Conservation (phyloP, 495 filamentous ascomycete species). For the Stereocaulon alpinum region DNA sequence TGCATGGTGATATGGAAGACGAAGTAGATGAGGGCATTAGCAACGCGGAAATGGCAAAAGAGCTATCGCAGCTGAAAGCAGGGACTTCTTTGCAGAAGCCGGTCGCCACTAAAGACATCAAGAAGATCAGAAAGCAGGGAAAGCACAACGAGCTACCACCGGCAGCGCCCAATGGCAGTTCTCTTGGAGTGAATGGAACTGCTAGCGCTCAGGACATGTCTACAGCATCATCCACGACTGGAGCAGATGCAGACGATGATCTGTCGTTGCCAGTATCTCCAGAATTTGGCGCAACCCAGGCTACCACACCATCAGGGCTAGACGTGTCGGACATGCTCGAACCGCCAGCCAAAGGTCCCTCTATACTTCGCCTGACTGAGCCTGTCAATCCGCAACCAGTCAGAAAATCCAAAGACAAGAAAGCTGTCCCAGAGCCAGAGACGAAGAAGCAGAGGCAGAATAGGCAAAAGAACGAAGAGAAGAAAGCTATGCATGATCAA, state of each 20-base stretch:
- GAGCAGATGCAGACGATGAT: constrained; percentile 74
- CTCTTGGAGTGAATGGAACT: constrained; percentile 28
- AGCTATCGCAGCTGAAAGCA: constrained; percentile 54
- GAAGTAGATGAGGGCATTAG: constrained; percentile 50
- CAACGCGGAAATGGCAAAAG: constrained; percentile 63
- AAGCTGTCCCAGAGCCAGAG: constrained; percentile 50
- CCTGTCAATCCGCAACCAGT: constrained; percentile 38
- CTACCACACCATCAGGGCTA: constrained; percentile 32
- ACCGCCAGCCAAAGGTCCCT: constrained; percentile 53
- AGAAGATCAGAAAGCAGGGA: constrained; percentile 45
- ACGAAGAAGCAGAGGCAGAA: constrained; percentile 91
- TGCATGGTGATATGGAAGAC: constrained; percentile 19
- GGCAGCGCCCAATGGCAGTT: constrained; percentile 11
- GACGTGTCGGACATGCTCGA: constrained; percentile 87
- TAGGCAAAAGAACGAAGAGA: constrained; percentile 65
- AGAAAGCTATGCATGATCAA: constrained; percentile 58
- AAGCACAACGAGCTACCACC: constrained; percentile 16
- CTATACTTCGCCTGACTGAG: constrained; percentile 64
- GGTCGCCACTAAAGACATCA: constrained; percentile 38
- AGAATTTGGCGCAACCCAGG: constrained; percentile 39
- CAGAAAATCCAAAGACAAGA: constrained; percentile 52
- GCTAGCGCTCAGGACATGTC: constrained; percentile 37
- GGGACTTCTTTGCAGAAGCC: constrained; percentile 44
- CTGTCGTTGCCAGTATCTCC: constrained; percentile 57
- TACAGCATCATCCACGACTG: constrained; percentile 59